A percentile compares a stretch with the other conserved stretches of the same genome.
These are phyloP conservation scores for Boletus fagicola DNA, from an alignment of 768 basidiomycete genomes.

Conservation along the genomic window DNA sequence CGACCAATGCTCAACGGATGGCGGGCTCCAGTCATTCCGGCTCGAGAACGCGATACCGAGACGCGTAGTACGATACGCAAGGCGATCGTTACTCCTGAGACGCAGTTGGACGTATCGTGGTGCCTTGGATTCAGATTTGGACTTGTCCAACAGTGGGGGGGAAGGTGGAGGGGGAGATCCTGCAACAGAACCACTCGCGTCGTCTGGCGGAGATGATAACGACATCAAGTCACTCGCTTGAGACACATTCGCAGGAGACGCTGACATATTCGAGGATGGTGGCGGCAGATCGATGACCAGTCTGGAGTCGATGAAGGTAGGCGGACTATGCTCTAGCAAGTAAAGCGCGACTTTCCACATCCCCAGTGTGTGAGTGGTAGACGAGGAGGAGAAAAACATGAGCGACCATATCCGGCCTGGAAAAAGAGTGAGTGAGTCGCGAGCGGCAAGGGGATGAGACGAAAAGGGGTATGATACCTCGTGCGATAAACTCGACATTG, in stretches of 20 bases:
- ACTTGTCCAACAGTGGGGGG: background rate
- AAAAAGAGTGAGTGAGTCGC: background rate
- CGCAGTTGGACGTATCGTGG: slow-evolving; percentile 26
- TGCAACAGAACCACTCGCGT: background rate
- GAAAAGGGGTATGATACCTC: slow-evolving; percentile 31
- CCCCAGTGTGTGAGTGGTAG: slow-evolving; percentile 9
- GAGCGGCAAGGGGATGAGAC: background rate
- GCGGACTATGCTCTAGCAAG: slow-evolving; percentile 54
- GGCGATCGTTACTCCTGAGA: slow-evolving; percentile 24
- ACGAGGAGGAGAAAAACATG: slow-evolving; percentile 19
- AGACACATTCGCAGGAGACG: background rate
- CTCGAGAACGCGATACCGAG: slow-evolving; percentile 1
- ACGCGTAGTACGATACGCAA: slow-evolving; percentile 26
- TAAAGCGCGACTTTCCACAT: slow-evolving; percentile 47
- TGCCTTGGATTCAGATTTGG: slow-evolving; percentile 8
- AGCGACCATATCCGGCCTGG: slow-evolving; percentile 31
- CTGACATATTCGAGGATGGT: background rate
- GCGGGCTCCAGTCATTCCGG: slow-evolving; percentile 10
- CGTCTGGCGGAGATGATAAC: slow-evolving; percentile 1
- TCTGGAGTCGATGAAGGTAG: slow-evolving; percentile 55
- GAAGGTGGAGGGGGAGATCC: background rate
- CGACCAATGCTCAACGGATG: slow-evolving; percentile 12
- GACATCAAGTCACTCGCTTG: slow-evolving; percentile 8
- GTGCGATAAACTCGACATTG: slow-evolving; percentile 63
- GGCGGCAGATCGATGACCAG: slow-evolving; percentile 43